Evolutionary conservation across 176 grass and related monocot genomes (phyloP), one percentile per base, ranked within the genome.

Genomic region (Triticum urartu): DNA sequence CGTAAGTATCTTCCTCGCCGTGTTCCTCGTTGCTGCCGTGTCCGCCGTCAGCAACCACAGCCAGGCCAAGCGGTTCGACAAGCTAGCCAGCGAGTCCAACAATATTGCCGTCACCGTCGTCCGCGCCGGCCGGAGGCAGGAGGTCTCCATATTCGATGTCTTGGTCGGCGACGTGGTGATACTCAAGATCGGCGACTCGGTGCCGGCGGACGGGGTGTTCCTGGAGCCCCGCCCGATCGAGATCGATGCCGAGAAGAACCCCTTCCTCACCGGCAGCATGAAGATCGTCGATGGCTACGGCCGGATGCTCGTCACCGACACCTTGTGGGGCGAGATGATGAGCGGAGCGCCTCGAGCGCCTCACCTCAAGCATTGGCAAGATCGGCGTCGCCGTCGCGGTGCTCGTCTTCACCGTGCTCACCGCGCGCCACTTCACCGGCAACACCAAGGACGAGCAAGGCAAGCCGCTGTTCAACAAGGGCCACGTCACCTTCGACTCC

Each of bases 281-380:
- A 98, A 98, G 86, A 87, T 98, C 17, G 35, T 94, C 22, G 89
- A 98, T 34, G 96, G 96, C 3, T 92, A 89, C 74, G 90, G 83
- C 13, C 35, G 40, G 7, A 98, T 98, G 89, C 73, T 98, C 5
- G 89, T 98, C 17, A 85, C 61, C 3, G 78, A 91, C 79, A 98
- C 95, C 1, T 12, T 45, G 43, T 45, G 43, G 43, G 43, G 43
- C 43, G 43, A 45, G 11, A 45, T 45, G 43, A 45, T 45, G 43
- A 45, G 43, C 43, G 43, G 43, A 45, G 43, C 43, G 43, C 43
- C 43, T 45, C 11, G 43, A 45, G 43, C 43, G 43, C 43, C 43
- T 45, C 43, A 45, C 43, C 43, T 45, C 43, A 4, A 45, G 43
- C 43, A 45, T 45, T 45, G 43, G 43, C 43, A 45, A 45, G 43